Percentiles rank a stretch among this genome's conserved stretches.
Conservation (phyloP, 768 basidiomycete genomes). For the Phlebiopsis gigantea region DNA sequence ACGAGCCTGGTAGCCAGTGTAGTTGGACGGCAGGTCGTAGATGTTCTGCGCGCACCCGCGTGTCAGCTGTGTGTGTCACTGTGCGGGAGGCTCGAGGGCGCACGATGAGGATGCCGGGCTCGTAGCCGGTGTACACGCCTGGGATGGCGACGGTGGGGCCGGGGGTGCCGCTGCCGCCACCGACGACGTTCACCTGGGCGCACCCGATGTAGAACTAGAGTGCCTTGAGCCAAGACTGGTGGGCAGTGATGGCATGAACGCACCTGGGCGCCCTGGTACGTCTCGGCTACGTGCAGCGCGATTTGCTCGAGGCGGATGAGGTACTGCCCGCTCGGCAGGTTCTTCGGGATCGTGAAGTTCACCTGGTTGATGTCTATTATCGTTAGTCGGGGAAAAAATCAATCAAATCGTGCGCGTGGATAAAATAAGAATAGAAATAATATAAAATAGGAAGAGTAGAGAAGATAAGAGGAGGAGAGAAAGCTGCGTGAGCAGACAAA, state of each 20-base stretch:
- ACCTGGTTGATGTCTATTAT: constrained; percentile 15
- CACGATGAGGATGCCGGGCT: constrained; percentile 5
- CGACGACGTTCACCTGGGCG: constrained; percentile 28
- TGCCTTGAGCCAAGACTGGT: constrained; percentile 23
- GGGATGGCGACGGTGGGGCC: constrained; percentile 28
- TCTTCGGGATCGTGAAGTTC: constrained; percentile 26
- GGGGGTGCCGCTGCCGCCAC: constrained; percentile 26
- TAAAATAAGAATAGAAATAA: too few species aligned
- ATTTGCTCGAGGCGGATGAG: constrained; percentile 27
- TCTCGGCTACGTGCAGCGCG: background rate
- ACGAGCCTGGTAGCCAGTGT: constrained; percentile 16
- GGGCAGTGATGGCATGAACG: constrained; percentile 4
- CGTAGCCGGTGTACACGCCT: constrained; percentile 26
- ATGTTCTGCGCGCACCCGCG: constrained; percentile 25
- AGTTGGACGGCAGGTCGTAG: constrained; percentile 19
- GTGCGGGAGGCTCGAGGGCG: background rate
- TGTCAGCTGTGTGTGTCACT: constrained; percentile 9
- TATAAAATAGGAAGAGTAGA: too few species aligned
- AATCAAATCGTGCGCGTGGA: too few species aligned
- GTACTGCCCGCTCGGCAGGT: constrained; percentile 28
- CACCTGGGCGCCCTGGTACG: background rate
- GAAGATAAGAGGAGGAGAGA: too few species aligned
- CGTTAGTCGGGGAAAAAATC: too few species aligned
- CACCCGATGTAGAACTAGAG: constrained; percentile 28
- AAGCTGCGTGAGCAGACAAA: background rate